Evolutionary conservation across 2,329 filamentous ascomycete species (phyloP), one percentile per base, ranked within the genome.

Genomic region (Aspergillus amoenus): DNA sequence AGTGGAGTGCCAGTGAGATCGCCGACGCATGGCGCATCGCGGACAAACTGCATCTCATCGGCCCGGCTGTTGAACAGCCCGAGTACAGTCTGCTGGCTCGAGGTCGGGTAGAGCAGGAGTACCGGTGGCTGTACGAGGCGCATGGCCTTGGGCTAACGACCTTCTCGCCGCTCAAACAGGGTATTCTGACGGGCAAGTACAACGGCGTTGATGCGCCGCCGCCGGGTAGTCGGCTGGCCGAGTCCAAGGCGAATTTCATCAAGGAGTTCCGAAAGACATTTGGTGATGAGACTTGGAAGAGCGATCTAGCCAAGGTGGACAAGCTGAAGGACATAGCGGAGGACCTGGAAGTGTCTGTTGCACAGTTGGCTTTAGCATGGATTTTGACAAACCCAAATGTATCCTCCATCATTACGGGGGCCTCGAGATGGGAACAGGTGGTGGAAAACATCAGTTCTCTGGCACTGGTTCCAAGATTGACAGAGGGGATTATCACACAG

Each of bases 1-100:
- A 88, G 71, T 89, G 87, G 86, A 81, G 79, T 60, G 83, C 86
- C 40, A 83, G 85, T 56, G 86, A 89, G 72, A 88, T 89, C 66
- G 81, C 82, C 12, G 79, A 84, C 62, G 87, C 87, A 0, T 84
- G 83, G 78, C 77, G 83, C 12, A 78, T 84, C 59, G 86, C 86
- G n/a, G n/a, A n/a, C 27, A 83, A 86, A 61, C 78, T 88, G 5
- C 79, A 81, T 21, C 75, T 89, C 44, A 82, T 88, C 61, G 84
- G 83, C 17, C 70, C 70, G 1, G 63, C 71, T 12, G 68, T 69
- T 30, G 68, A 89, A 73, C 87, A 89, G 73, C 86, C 86, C 2
- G 75, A 82, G 41, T 89, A 89, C 75, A 88, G 87, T 75, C 81
- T 88, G 77, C 76, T 89, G 11, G 76, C 78, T 30, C 81, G 86